Percentiles rank a stretch among this genome's conserved stretches.
phyloP scores from a whole-genome alignment of 768 basidiomycete species.

The Tylopilus cervinicoccineus region DNA sequence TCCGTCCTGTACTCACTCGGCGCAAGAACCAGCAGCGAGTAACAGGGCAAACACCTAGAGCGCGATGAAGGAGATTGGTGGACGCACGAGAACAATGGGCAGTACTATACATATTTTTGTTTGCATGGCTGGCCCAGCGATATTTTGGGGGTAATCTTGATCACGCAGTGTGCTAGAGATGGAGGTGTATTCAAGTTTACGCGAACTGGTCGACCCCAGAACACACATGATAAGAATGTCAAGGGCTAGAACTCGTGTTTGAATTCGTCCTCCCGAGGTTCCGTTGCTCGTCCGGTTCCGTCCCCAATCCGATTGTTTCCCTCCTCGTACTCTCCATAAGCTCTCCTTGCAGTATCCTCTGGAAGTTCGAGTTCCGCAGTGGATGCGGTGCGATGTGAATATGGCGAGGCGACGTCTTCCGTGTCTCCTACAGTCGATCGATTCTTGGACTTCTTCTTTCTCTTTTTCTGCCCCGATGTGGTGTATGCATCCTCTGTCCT shows the following conservation, averaged over 20 bases:
- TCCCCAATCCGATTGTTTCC: conserved; percentile 6
- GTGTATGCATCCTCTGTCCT: conserved; percentile 82
- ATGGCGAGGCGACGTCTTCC: conserved; percentile 27
- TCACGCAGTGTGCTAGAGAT: not conserved
- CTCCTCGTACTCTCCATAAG: conserved; percentile 42
- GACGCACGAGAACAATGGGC: not conserved
- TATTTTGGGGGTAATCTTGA: no score
- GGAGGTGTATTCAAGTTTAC: conserved; percentile 3
- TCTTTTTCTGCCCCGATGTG: conserved; percentile 45
- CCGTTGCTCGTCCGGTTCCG: conserved; percentile 13
- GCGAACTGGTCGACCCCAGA: not conserved
- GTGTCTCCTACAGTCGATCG: conserved; percentile 39
- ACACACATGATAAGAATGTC: conserved; percentile 1
- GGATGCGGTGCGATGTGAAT: conserved; percentile 33
- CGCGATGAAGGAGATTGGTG: not conserved
- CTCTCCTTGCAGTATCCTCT: conserved; percentile 70
- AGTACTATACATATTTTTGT: conserved; percentile 9
- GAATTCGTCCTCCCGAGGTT: conserved; percentile 50
- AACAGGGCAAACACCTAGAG: conserved; percentile 12
- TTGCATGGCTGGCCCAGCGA: no score
- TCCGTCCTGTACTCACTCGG: conserved; percentile 41
- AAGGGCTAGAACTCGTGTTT: conserved; percentile 56
- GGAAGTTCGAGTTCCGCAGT: conserved; percentile 48
- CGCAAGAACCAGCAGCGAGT: conserved; percentile 48
- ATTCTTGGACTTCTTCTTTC: conserved; percentile 60